Percentiles rank a stretch among this genome's conserved stretches.
phyloP scores from a whole-genome alignment of 1,284 basidiomycete genomes.

The Cryptococcus amylolentus region DNA sequence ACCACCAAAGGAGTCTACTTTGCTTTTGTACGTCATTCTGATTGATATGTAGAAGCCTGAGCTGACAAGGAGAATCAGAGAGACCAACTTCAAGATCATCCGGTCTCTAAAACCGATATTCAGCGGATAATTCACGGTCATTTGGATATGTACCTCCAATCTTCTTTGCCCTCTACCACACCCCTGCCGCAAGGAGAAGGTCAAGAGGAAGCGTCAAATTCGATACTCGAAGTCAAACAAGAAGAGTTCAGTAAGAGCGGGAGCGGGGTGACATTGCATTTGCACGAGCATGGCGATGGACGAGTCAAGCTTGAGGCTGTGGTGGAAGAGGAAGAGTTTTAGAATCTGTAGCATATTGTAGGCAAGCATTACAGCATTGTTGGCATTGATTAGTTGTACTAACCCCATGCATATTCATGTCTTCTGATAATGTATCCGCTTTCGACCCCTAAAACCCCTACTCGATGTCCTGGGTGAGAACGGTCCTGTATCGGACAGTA shows the following conservation, averaged over 20 bases:
- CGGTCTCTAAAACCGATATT: slow-evolving; percentile 32
- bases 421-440: neutral
- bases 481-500: slow-evolving; percentile 56
- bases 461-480: slow-evolving; percentile 50
- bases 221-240: slow-evolving; percentile 2
- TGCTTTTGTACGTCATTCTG: slow-evolving; percentile 37
- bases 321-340: slow-evolving; percentile 15
- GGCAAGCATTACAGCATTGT: neutral
- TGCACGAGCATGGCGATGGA: slow-evolving; percentile 5
- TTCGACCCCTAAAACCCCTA: neutral
- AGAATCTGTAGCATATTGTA: slow-evolving; percentile 1
- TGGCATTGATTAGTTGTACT: neutral
- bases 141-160: slow-evolving; percentile 45
- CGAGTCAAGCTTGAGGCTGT: slow-evolving; percentile 14
- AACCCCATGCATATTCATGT: neutral
- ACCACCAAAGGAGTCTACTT: slow-evolving; percentile 43
- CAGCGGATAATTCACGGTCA: slow-evolving; percentile 33
- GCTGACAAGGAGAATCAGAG: slow-evolving; percentile 1
- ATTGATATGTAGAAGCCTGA: neutral
- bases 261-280: slow-evolving; percentile 4
- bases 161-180: neutral
- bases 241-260: slow-evolving; percentile 7
- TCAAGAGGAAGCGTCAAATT: slow-evolving; percentile 8
- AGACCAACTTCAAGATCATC: slow-evolving; percentile 11
- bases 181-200: neutral